These are phyloP conservation scores for Coccomyxa subellipsoidea DNA, from an alignment of 163 green algal species.

Conservation along the genomic window DNA sequence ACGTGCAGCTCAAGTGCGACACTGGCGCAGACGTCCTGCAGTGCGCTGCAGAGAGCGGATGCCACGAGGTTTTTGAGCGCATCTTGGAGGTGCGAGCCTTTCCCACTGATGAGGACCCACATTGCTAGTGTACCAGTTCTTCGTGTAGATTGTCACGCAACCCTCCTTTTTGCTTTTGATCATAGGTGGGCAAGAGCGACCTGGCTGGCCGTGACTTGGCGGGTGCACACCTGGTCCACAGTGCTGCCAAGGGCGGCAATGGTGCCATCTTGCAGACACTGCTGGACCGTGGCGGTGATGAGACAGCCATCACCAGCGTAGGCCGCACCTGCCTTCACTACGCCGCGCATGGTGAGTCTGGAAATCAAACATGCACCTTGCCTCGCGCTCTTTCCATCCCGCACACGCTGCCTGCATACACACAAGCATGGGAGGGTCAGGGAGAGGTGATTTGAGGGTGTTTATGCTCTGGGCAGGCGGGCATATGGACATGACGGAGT, in stretches of 20 bases:
- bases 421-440: no score
- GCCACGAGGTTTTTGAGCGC: not conserved
- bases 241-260: conserved; percentile 26
- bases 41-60: not conserved
- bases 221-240: conserved; percentile 31
- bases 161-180: no score
- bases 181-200: conserved; percentile 13
- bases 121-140: no score
- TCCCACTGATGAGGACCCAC: not conserved
- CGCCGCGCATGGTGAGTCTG: conserved; percentile 20
- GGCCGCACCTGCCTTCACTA: not conserved
- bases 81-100: not conserved
- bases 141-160: no score
- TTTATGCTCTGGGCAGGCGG: conserved; percentile 15
- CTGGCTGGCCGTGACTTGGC: conserved; percentile 16
- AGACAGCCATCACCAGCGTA: not conserved
- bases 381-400: no score
- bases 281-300: not conserved
- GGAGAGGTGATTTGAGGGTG: not conserved
- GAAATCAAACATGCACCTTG: not conserved
- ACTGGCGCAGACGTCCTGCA: not conserved
- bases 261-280: conserved; percentile 20
- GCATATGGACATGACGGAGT: conserved; percentile 20
- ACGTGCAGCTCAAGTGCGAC: not conserved
- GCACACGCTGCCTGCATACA: no score